A percentile compares a stretch with the other conserved stretches of the same genome.
Conservation (phyloP, 805 yeast genomes). For the Barnettozyma vustinii region DNA sequence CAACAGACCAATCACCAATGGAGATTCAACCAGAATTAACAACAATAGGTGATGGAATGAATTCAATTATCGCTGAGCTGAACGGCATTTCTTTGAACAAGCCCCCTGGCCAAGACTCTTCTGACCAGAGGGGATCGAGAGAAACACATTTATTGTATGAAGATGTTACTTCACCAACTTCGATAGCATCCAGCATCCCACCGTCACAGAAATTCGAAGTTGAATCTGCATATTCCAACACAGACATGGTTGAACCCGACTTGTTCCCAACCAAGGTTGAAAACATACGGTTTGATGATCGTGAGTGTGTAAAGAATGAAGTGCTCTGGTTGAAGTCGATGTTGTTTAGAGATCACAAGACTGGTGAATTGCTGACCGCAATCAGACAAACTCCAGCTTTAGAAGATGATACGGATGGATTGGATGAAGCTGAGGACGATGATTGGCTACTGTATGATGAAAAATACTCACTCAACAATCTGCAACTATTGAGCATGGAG, state of each 20-base stretch:
- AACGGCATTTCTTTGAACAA: neutral
- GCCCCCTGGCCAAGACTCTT: neutral
- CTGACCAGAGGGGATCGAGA: neutral
- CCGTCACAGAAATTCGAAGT: neutral
- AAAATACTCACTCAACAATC: conserved; percentile 30
- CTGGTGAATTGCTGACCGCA: conserved; percentile 20
- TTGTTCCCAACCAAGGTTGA: conserved; percentile 14
- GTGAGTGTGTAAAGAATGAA: conserved; percentile 7
- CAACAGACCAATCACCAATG: neutral
- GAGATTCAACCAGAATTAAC: neutral
- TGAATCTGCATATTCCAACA: neutral
- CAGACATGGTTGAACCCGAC: conserved; percentile 5
- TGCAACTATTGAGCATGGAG: conserved; percentile 30
- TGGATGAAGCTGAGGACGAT: conserved; percentile 24
- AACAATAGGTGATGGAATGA: neutral
- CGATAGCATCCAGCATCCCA: neutral
- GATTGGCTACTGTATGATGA: conserved; percentile 39
- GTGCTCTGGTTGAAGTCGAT: conserved; percentile 18
- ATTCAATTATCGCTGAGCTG: neutral
- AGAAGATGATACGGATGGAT: conserved; percentile 7
- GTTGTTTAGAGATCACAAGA: conserved; percentile 16
- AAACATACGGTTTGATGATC: neutral
- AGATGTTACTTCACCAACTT: neutral
- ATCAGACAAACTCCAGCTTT: conserved; percentile 15
- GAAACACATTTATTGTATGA: neutral